Evolutionary conservation across 176 grass and related monocot species (phyloP).

Genomic region (Bromus sterilis): DNA sequence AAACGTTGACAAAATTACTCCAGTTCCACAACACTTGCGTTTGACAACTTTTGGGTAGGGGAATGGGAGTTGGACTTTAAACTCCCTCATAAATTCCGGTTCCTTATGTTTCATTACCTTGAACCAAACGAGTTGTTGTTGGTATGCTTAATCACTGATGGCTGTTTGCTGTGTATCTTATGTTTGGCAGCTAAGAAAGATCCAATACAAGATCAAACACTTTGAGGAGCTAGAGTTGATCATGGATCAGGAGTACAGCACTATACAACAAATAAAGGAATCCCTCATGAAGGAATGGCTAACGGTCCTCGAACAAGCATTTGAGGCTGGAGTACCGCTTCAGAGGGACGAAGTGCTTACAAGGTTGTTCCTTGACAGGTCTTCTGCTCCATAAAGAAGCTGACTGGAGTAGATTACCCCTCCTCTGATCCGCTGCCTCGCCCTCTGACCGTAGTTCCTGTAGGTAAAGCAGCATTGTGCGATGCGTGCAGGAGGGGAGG

Average conservation of each 20-base stretch:
- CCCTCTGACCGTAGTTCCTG: slow-evolving; percentile 21
- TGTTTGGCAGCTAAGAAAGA: slow-evolving; percentile 68
- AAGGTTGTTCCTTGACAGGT: slow-evolving; percentile 43
- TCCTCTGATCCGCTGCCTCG: background rate
- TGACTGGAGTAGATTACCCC: slow-evolving; percentile 5
- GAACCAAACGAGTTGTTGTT: too few species aligned
- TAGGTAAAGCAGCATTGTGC: slow-evolving; percentile 18
- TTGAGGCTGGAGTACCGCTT: slow-evolving; percentile 56
- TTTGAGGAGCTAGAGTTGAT: slow-evolving; percentile 68
- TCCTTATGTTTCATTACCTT: too few species aligned
- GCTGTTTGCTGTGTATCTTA: background rate
- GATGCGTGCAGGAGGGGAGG: background rate
- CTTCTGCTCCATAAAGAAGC: slow-evolving; percentile 15
- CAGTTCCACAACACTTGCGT: background rate
- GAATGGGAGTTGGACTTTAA: too few species aligned
- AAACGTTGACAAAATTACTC: background rate
- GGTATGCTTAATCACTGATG: background rate
- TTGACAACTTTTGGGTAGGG: too few species aligned
- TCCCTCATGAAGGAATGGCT: slow-evolving; percentile 70
- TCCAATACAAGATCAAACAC: slow-evolving; percentile 84
- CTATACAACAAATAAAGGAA: slow-evolving; percentile 57
- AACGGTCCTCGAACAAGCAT: slow-evolving; percentile 39
- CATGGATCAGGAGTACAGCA: slow-evolving; percentile 70
- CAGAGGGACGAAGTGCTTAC: slow-evolving; percentile 56
- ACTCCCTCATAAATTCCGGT: too few species aligned